Base-by-base conservation (phyloP, 202 grass and related monocot genomes). In the Brachypodium distachyon region DNA sequence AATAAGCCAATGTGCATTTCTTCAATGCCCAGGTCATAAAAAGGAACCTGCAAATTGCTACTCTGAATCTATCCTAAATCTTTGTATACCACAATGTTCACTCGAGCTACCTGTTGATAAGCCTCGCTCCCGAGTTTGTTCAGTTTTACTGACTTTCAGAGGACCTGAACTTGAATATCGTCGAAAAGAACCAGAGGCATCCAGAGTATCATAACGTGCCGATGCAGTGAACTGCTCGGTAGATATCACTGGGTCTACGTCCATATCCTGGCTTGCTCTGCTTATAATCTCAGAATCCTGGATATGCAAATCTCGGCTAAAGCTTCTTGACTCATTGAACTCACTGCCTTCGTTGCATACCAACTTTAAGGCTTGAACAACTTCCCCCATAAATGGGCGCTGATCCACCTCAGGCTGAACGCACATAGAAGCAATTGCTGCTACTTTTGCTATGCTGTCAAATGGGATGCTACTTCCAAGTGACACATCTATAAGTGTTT, bases 361-460 rank as follows among this genome's bases (percentile, higher is more conserved):
- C 84, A 99, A 77, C 51, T 93, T 99, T 29, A 99, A 77, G 71
- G 96, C 96, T 53, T 99, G 96, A 61, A 99, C 92, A 14, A 96
- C 96, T 73, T 99, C 96, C 32, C 96, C 92, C 96, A 99, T 99
- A 65, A 99, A 93, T 19, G 96, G 96, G 31, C 96, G 81, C 27
- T 99, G 96, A 62, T 99, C 90, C 12, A 99, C 96, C 85, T 99
- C 96, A 67, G 96, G 96, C 78, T 99, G 96, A 54, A 99, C 92
- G 6, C 96, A 99, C 96, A 99, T 99, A 28, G 92, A 99, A 83
- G 92, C 90, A 79, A 99, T 99, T 36, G 96, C 96, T 83, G 92
- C 92, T 59, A 96, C 92, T 74, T 93, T 99, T 8, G 92, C 90
- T 9, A 93, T 60, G 67, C 76, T 87, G 75, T 90, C 89, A 73